Evolutionary conservation across 345 rosid genomes (phyloP).

Genomic region (Pseudoturritis turrita): DNA sequence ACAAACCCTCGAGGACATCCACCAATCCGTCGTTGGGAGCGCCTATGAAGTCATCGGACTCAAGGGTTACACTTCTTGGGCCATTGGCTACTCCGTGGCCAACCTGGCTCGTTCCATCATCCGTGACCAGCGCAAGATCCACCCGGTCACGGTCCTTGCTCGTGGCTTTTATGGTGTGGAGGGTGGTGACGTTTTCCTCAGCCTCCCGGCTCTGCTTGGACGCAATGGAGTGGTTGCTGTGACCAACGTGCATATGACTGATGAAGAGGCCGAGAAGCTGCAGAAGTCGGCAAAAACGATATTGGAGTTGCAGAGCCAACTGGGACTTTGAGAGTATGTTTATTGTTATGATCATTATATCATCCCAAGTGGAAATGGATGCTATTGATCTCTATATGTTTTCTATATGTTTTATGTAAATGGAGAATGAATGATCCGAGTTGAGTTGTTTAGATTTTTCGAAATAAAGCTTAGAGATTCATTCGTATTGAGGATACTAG

Average conservation of each 20-base stretch:
- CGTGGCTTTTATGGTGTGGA: conserved; percentile 76
- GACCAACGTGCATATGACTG: conserved; percentile 70
- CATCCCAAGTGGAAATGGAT: too few relatives aligned
- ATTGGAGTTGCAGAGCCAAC: conserved; percentile 59
- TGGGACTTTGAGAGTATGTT: conserved; percentile 40
- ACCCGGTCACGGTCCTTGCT: conserved; percentile 84
- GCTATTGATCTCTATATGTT: too few relatives aligned
- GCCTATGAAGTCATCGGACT: conserved; percentile 84
- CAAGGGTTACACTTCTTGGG: conserved; percentile 98
- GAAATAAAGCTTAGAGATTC: too few relatives aligned
- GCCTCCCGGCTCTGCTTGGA: conserved; percentile 78
- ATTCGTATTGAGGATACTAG: too few relatives aligned
- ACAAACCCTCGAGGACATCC: conserved; percentile 70
- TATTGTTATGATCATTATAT: too few relatives aligned
- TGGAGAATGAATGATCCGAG: too few relatives aligned
- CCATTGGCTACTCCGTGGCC: conserved; percentile 91
- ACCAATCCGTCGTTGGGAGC: conserved; percentile 54
- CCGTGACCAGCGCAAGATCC: conserved; percentile 87
- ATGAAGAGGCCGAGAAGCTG: conserved; percentile 55
- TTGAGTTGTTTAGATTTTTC: too few relatives aligned
- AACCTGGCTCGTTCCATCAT: conserved; percentile 65
- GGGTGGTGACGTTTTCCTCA: conserved; percentile 72
- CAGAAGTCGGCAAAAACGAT: conserved; percentile 68
- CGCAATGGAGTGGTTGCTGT: conserved; percentile 75
- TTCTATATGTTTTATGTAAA: too few relatives aligned